Evolutionary conservation across 305 asterid species (phyloP).

Genomic region (Fraxinus greggii): DNA sequence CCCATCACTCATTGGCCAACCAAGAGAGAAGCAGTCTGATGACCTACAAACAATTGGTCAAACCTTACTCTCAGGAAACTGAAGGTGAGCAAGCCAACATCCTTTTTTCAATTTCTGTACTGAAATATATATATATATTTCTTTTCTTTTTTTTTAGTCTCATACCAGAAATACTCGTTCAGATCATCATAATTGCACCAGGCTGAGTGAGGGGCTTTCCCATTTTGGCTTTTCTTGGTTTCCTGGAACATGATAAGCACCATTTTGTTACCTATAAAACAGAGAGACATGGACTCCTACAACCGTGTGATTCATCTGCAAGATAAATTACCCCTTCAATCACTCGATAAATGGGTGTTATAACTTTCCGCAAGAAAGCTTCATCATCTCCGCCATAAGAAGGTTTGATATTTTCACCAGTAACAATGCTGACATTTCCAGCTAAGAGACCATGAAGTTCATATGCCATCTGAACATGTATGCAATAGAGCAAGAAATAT

Average conservation of each 20-base stretch:
- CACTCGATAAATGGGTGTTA: slow-evolving; percentile 89
- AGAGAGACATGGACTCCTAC: slow-evolving; percentile 9
- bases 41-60: slow-evolving; percentile 58
- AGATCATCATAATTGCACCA: slow-evolving; percentile 99
- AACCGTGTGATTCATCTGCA: slow-evolving; percentile 18
- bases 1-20: slow-evolving; percentile 99
- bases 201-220: slow-evolving; percentile 84
- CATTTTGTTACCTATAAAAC: slow-evolving; percentile 25
- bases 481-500: not conserved
- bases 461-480: slow-evolving; percentile 83
- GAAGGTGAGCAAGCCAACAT: slow-evolving; percentile 13
- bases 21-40: slow-evolving; percentile 84
- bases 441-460: slow-evolving; percentile 98
- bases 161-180: slow-evolving; percentile 93
- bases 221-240: slow-evolving; percentile 70
- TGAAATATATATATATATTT: slow-evolving; percentile 3
- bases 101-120: not conserved
- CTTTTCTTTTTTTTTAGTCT: slow-evolving; percentile 21
- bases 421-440: slow-evolving; percentile 97
- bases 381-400: slow-evolving; percentile 98
- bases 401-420: slow-evolving; percentile 98
- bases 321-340: slow-evolving; percentile 66
- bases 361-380: slow-evolving; percentile 81
- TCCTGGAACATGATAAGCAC: slow-evolving; percentile 58
- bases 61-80: slow-evolving; percentile 26